Evolutionary conservation across 2,329 filamentous ascomycete species (phyloP), one percentile per base, ranked within the genome.

Genomic region (Colletotrichum orchidophilum): DNA sequence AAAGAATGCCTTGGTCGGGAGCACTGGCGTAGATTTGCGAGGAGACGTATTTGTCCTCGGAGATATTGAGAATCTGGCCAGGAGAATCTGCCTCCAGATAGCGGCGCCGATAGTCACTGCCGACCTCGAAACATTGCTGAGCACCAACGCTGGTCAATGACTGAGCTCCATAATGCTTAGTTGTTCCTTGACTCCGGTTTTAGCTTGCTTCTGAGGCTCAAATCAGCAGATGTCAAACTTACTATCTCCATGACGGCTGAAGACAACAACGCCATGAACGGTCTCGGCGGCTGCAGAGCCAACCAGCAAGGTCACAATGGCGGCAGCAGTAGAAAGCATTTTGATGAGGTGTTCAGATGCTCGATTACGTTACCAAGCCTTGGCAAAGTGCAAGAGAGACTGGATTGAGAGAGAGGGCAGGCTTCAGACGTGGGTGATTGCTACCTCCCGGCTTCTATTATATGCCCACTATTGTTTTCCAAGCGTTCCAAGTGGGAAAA

Each of bases 221-320:
- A 5, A 6, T 2, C 21, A 11, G 2, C 11, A 15, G 18, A n/a
- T 18, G 24, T 26, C 6, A 18, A n/a, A 75, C 78, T 46, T 73
- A 81, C 80, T 76, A 64, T 81, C 80, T 15, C 80, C 80, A 55
- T 81, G 80, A 26, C 80, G 79, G 49, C 73, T 76, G 66, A 80
- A 81, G 29, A 81, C 76, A 8, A 80, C 77, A 2, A 76, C 78
- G 27, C 80, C 79, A 39, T 79, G 79, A 13, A 80, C 74, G 0
- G 78, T 79, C 73, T 80, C 80, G 6, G 79, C 78, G n/a, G 58
- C 68, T n/a, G 74, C 76, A 46, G 63, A 60, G 66, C 66, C 67
- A 35, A 72, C 66, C 53, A 76, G 54, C n/a, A 11, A 55, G 21
- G 24, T 49, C 3, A 31, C 33, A 50, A 50, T 21, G 3, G 50